Evolutionary conservation across 176 grass and related monocot species (phyloP), one percentile per base, ranked within the genome.

Genomic region (Ensete glaucum): DNA sequence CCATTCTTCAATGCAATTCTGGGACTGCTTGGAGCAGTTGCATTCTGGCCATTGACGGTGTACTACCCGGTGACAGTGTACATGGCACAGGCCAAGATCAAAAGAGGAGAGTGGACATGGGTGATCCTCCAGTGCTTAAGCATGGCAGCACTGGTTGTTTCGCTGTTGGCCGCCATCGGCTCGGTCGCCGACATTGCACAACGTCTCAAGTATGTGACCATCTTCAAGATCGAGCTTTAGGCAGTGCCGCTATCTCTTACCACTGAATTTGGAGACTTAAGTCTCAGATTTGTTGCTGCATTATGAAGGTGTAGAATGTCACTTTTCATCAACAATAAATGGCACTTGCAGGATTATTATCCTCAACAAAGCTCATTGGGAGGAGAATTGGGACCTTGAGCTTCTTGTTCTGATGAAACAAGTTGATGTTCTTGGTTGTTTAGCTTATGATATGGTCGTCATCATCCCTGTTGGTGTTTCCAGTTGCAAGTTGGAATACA

Each of bases 1-100:
- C 93, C 93, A 17, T 92, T 96, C 90, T 96, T 92, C 85, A 96
- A 96, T 76, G 93, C 93, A 53, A 77, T 97, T 50, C 80, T 97
- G 0, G 90, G 90, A 16, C 59, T 97, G 71, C 88, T 97, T 5
- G 94, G 94, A 13, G 82, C 94, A 34, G 17, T 88, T 27, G 90
- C 88, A 11, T 97, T 97, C 84, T 97, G 86, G 82, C 90, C 94
- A 54, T 62, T 93, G 19, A 97, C 94, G 7, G 90, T 97, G 1
- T 93, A 91, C 83, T 97, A 87, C 74, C 94, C 94, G 1, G 86
- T 91, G 63, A 89, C 90, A 27, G 88, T 91, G 66, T 93, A 97
- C 80, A 89, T 91, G 43, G 78, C 75, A 80, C 94, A 97, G 63
- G 84, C 88, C 0, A 91, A 87, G 82, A 85, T 93, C 81, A 83